phyloP scores from a whole-genome alignment of 495 filamentous ascomycete species.

The Evernia prunastri region DNA sequence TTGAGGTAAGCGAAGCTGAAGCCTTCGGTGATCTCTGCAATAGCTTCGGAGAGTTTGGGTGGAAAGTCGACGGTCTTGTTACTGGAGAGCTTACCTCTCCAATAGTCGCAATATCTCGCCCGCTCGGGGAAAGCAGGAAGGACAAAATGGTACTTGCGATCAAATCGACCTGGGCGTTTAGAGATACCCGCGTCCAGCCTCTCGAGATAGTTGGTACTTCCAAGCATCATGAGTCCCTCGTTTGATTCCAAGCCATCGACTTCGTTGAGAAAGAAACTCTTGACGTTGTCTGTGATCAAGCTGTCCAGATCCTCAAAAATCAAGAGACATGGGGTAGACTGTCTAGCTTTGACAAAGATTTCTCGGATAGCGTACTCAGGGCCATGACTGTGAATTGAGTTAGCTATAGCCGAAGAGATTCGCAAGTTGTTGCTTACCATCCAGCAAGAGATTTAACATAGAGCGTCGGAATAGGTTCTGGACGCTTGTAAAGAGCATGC shows the following conservation, averaged over 20 bases:
- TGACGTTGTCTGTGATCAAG: conserved; percentile 45
- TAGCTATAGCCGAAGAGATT: conserved; percentile 3
- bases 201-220: conserved; percentile 56
- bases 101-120: conserved; percentile 51
- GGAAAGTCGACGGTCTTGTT: conserved; percentile 54
- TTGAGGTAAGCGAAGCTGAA: conserved; percentile 64
- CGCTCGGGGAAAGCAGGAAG: conserved; percentile 48
- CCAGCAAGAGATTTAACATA: conserved; percentile 47
- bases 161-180: conserved; percentile 58
- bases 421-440: conserved; percentile 24
- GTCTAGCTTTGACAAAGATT: conserved; percentile 50
- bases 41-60: conserved; percentile 41
- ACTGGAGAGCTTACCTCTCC: conserved; percentile 35
- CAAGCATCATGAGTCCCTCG: conserved; percentile 61
- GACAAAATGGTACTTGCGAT: conserved; percentile 57
- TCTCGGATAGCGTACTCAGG: conserved; percentile 31
- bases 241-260: conserved; percentile 63
- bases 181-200: conserved; percentile 55
- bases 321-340: conserved; percentile 38
- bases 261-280: conserved; percentile 66
- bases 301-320: conserved; percentile 65
- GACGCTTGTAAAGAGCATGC: conserved; percentile 44
- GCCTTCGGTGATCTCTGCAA: conserved; percentile 52
- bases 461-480: conserved; percentile 41
- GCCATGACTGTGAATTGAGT: conserved; percentile 12